Evolutionary conservation across 331 rosid species (phyloP).

Genomic region (Dryas integrifolia): DNA sequence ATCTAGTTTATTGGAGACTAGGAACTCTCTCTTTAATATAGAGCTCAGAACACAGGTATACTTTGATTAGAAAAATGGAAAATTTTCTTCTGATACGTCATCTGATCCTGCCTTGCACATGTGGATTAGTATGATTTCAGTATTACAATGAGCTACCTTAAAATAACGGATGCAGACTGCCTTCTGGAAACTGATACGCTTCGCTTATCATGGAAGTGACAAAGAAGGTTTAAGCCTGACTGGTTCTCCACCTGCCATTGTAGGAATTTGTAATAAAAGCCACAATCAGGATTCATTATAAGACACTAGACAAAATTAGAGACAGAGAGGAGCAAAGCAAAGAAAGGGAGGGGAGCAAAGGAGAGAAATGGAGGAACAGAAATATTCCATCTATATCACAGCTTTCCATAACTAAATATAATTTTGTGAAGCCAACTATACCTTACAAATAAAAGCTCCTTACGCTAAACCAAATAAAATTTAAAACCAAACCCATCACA

Average conservation of each 20-base stretch:
- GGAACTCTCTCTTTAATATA: not conserved
- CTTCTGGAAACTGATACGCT: conserved; percentile 59
- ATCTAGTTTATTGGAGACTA: not conserved
- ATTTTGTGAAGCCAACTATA: not conserved
- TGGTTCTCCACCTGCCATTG: conserved; percentile 75
- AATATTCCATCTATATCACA: conserved; percentile 3
- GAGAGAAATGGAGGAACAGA: not conserved
- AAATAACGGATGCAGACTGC: conserved; percentile 59
- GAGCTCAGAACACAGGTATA: not conserved
- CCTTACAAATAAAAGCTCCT: not conserved
- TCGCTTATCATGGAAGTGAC: conserved; percentile 58
- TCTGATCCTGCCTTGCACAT: conserved; percentile 11
- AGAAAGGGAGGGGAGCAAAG: not conserved
- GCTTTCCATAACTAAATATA: not conserved
- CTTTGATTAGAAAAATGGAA: not conserved
- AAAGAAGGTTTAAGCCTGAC: conserved; percentile 65
- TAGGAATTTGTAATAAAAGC: conserved; percentile 2
- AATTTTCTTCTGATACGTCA: not conserved
- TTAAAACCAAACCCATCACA: not conserved
- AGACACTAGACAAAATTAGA: conserved; percentile 7
- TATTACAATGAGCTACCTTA: conserved; percentile 50
- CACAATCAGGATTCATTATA: not conserved
- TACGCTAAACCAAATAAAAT: not conserved
- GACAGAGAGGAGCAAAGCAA: not conserved
- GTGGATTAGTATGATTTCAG: conserved; percentile 20